A percentile compares a stretch with the other conserved stretches of the same genome.
phyloP scores from a whole-genome alignment of 2,329 filamentous ascomycete genomes.

The Ilyonectria sp. region DNA sequence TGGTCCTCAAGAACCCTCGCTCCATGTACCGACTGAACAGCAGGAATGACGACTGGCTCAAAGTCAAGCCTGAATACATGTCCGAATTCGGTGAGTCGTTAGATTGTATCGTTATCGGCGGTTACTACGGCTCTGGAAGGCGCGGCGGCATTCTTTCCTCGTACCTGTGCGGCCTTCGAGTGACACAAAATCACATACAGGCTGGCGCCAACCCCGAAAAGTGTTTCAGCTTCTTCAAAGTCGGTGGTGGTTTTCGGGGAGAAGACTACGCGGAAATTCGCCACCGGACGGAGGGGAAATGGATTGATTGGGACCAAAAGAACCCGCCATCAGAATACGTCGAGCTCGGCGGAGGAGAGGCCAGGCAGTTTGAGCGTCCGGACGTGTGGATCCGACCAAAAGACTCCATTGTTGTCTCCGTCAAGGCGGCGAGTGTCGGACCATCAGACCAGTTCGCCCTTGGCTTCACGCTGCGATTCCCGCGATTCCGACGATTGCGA shows the following conservation, averaged over 20 bases:
- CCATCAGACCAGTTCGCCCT: constrained; percentile 84
- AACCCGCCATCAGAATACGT: constrained; percentile 85
- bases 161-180: constrained; percentile 90
- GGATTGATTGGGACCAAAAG: constrained; percentile 86
- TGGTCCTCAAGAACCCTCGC: constrained; percentile 93
- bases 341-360: constrained; percentile 83
- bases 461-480: constrained; percentile 87
- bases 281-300: constrained; percentile 91
- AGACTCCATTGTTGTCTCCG: constrained; percentile 88
- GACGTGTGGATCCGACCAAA: constrained; percentile 94
- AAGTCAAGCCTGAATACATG: constrained; percentile 99
- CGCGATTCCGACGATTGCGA: constrained; percentile 86
- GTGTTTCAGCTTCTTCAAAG: constrained; percentile 96
- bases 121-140: constrained; percentile 90
- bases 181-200: constrained; percentile 77
- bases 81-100: constrained; percentile 93
- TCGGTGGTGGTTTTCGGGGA: constrained; percentile 91
- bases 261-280: constrained; percentile 88
- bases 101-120: constrained; percentile 90
- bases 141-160: constrained; percentile 87
- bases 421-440: constrained; percentile 88
- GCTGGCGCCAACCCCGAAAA: constrained; percentile 77
- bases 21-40: constrained; percentile 90
- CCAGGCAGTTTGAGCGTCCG: constrained; percentile 80
- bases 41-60: constrained; percentile 96